Conservation (phyloP, 192 early-diverging fungal species). For the Coemansia javaensis region DNA sequence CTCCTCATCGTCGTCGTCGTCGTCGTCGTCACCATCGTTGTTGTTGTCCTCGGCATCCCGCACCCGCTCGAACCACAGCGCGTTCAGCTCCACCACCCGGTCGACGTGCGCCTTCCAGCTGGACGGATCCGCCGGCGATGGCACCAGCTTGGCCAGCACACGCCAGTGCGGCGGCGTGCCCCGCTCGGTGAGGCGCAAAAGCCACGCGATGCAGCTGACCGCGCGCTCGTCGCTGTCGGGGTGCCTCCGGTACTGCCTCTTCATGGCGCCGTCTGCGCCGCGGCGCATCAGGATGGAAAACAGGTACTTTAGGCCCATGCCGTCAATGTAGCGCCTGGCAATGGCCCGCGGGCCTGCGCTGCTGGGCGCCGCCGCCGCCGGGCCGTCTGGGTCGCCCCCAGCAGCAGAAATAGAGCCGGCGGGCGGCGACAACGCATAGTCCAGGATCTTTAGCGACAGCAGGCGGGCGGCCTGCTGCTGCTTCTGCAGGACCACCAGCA, state of each 20-base stretch:
- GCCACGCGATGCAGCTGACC: conserved; percentile 73
- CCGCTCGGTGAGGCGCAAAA: conserved; percentile 64
- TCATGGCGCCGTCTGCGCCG: conserved; percentile 70
- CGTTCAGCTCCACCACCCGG: conserved; percentile 71
- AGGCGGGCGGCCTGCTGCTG: conserved; percentile 73
- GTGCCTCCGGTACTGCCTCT: conserved; percentile 72
- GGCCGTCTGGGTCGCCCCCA: background rate
- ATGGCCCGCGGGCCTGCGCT: conserved; percentile 35
- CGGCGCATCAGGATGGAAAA: conserved; percentile 77
- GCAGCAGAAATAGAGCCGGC: background rate
- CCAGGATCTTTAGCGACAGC: conserved; percentile 80
- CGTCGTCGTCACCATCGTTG: conserved; percentile 47
- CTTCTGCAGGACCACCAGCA: conserved; percentile 88
- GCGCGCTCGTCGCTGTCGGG: conserved; percentile 83
- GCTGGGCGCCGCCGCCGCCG: background rate
- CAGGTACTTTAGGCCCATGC: conserved; percentile 74
- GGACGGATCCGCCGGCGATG: conserved; percentile 46
- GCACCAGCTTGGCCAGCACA: conserved; percentile 75
- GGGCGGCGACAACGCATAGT: conserved; percentile 65
- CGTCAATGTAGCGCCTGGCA: conserved; percentile 77
- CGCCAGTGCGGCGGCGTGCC: conserved; percentile 62
- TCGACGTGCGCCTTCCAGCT: conserved; percentile 78
- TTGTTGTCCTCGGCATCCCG: conserved; percentile 53
- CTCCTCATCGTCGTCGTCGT: conserved; percentile 61
- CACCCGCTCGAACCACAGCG: conserved; percentile 64